Conservation (phyloP, 306 rosid genomes). For the Vigna mungo region DNA sequence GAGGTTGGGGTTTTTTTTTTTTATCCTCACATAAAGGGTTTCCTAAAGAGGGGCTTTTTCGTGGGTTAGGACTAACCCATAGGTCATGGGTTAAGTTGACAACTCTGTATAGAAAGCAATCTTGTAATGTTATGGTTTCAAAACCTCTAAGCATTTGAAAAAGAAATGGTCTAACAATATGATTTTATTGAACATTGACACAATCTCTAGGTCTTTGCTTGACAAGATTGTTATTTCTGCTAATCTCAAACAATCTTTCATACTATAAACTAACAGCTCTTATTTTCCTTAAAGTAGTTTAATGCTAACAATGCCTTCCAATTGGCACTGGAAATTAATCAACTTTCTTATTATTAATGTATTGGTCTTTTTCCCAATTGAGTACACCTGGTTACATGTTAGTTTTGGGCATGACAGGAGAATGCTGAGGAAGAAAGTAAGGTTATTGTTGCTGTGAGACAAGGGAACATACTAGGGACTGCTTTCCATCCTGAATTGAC, state of each 20-base stretch:
- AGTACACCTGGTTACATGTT: conserved; percentile 13
- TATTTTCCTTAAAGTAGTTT: not conserved
- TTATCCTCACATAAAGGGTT: no score
- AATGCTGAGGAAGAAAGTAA: conserved; percentile 53
- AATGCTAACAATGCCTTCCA: not conserved
- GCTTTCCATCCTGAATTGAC: conserved; percentile 99
- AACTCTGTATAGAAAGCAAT: no score
- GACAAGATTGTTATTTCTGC: conserved; percentile 1
- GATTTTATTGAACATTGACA: not conserved
- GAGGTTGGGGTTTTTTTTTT: no score
- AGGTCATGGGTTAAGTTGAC: no score
- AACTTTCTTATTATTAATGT: conserved; percentile 19
- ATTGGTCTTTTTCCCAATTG: not conserved
- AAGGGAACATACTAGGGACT: conserved; percentile 83
- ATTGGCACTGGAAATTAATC: conserved; percentile 4
- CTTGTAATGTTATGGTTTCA: conserved; percentile 13
- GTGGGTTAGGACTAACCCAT: no score
- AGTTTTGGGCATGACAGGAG: conserved; percentile 61
- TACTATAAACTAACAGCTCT: not conserved
- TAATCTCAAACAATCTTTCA: conserved; percentile 1
- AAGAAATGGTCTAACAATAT: not conserved
- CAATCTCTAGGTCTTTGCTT: not conserved
- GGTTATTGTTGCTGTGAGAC: conserved; percentile 94
- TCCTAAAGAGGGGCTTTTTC: no score
- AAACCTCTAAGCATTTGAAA: conserved; percentile 13